phyloP scores from a whole-genome alignment of 139 green algal genomes.

The Closterium sp. region DNA sequence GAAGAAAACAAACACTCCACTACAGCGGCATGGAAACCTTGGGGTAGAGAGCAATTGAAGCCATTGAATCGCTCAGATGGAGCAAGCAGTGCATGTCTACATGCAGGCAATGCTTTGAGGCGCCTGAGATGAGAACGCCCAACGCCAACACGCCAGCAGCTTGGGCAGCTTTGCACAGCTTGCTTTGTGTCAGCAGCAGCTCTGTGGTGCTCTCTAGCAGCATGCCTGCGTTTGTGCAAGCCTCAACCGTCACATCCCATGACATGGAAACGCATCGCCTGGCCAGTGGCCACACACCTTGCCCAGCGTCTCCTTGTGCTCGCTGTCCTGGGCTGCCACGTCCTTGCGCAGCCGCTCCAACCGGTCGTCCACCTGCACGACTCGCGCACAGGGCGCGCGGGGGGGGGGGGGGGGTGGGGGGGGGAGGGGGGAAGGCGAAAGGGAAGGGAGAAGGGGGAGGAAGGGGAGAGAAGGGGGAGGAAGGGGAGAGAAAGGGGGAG shows the following conservation, averaged over 20 bases:
- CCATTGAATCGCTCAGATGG: too few relatives aligned
- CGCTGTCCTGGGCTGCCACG: conserved; percentile 25
- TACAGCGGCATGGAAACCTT: too few relatives aligned
- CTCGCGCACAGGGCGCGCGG: background rate
- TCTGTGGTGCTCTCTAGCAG: too few relatives aligned
- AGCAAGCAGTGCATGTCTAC: too few relatives aligned
- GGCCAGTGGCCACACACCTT: background rate
- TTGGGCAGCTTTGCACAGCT: too few relatives aligned
- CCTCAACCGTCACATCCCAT: background rate
- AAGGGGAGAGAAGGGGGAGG: background rate
- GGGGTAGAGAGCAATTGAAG: too few relatives aligned
- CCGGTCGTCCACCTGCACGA: conserved; percentile 22
- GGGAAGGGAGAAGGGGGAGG: background rate
- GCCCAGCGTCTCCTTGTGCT: conserved; percentile 34
- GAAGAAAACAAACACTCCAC: too few relatives aligned
- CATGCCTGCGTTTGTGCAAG: background rate
- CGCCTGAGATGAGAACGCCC: too few relatives aligned
- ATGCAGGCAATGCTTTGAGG: too few relatives aligned
- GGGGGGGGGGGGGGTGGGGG: background rate
- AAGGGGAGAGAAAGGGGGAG: conserved; percentile 1
- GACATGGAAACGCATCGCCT: background rate
- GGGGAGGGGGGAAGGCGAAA: background rate
- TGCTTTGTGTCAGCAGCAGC: too few relatives aligned
- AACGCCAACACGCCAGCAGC: too few relatives aligned
- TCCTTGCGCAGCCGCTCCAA: conserved; percentile 29